phyloP scores from a whole-genome alignment of 371 early-diverging fungal genomes.

The Parasitella parasitica region DNA sequence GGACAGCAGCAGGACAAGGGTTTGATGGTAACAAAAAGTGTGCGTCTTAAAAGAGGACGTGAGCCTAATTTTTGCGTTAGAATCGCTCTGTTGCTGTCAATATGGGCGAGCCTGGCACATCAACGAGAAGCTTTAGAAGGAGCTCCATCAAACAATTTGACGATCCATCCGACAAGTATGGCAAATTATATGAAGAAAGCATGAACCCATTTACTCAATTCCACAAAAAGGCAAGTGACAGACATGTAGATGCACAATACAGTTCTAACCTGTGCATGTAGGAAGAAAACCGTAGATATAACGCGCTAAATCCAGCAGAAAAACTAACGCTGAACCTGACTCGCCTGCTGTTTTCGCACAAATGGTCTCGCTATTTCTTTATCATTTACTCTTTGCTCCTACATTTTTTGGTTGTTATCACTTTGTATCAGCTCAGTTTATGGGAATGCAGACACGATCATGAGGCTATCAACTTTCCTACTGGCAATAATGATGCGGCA shows the following conservation, averaged over 20 bases:
- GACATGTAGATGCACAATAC: neutral
- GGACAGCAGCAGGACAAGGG: conserved; percentile 28
- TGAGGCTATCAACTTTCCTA: conserved; percentile 47
- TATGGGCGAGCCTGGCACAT: conserved; percentile 11
- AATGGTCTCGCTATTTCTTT: conserved; percentile 71
- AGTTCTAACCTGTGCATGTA: conserved; percentile 11
- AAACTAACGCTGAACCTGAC: conserved; percentile 67
- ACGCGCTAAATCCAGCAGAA: conserved; percentile 77
- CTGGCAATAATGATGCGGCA: conserved; percentile 25
- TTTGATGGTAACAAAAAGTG: conserved; percentile 16
- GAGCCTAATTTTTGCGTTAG: too few relatives aligned
- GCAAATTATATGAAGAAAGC: conserved; percentile 77
- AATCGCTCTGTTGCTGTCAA: conserved; percentile 22
- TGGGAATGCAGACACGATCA: conserved; percentile 74
- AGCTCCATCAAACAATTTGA: conserved; percentile 19
- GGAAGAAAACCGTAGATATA: conserved; percentile 73
- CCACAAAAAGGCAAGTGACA: conserved; percentile 56
- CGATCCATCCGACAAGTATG: conserved; percentile 70
- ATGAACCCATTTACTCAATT: conserved; percentile 90
- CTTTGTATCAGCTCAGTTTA: conserved; percentile 65
- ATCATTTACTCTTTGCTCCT: conserved; percentile 71
- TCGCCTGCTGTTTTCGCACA: conserved; percentile 69
- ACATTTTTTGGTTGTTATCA: conserved; percentile 77
- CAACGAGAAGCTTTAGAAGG: conserved; percentile 17
- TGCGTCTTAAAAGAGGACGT: too few relatives aligned